Conservation (phyloP, 2,329 filamentous ascomycete genomes). For the Xylaria multiplex region DNA sequence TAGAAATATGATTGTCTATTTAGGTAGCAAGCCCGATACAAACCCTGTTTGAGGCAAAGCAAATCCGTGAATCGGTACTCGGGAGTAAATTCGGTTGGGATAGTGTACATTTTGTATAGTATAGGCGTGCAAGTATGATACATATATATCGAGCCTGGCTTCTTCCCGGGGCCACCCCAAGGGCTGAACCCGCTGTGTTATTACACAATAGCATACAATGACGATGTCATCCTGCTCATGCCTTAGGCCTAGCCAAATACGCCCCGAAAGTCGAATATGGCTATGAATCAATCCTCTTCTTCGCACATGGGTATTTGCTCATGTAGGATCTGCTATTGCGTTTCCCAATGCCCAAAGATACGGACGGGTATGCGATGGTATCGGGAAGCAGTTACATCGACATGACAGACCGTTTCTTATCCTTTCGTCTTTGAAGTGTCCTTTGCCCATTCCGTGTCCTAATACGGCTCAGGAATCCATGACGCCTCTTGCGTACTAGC, state of each 20-base stretch:
- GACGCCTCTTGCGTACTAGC: conserved; percentile 67
- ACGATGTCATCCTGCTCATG: not conserved
- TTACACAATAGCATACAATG: conserved; percentile 42
- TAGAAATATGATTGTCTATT: not conserved
- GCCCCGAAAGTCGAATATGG: not conserved
- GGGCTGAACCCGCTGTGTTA: conserved; percentile 45
- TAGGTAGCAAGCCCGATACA: not conserved
- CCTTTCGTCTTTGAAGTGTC: conserved; percentile 61
- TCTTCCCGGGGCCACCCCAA: conserved; percentile 29
- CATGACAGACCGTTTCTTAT: conserved; percentile 63
- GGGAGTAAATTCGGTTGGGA: not conserved
- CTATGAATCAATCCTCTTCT: not conserved
- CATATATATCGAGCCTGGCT: conserved; percentile 25
- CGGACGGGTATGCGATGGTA: not conserved
- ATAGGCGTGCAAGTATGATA: conserved; percentile 19
- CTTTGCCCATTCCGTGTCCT: conserved; percentile 62
- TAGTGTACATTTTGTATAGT: conserved; percentile 27
- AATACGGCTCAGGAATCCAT: conserved; percentile 65
- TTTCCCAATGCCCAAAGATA: not conserved
- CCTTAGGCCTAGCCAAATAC: not conserved
- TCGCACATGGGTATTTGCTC: not conserved
- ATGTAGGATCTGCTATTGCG: not conserved
- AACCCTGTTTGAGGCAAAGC: not conserved
- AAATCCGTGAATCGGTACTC: not conserved
- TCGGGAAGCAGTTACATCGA: conserved; percentile 43